Base-by-base conservation (phyloP, 2,329 filamentous ascomycete species). In the Paraphoma sp. region DNA sequence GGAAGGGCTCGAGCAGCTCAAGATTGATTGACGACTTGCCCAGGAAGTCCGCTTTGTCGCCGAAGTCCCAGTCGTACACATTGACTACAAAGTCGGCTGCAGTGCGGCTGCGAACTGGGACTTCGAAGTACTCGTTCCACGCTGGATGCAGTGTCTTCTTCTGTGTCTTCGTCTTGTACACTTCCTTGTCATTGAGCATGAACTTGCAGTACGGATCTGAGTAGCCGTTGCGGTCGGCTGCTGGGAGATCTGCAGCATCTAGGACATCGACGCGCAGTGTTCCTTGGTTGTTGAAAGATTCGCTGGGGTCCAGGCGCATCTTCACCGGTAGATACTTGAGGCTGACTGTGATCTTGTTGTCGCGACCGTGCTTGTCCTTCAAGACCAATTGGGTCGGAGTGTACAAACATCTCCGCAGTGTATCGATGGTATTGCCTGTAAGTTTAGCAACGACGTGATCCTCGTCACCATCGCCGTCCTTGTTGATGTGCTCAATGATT, bases 251-350 rank as follows among this genome's bases (percentile, higher is more conserved):
- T 8, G 86, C 81, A 16, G 89, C 95, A 75, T 97, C 93, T 38
- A 98, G 81, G 16, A 99, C 85, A 69, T 98, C 93, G n/a, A 99
- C 92, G 17, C 93, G 91, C 18, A 99, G 87, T 56, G 88, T 93
- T 57, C 95, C 95, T 87, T 97, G 96, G 79, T 99, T 99, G 86
- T 97, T 98, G 83, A 99, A 97, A 71, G 93, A 97, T 79, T 99
- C 95, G 69, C 89, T 92, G 0, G 95, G 91, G 70, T 99, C 93
- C 47, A 99, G 89, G 54, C 88, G 83, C 95, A 99, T 99, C 80
- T 91, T 88, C 58, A 98, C 88, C 0, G 95, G 95, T 23, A 99
- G 88, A 74, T 97, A 99, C 78, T 96, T 96, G 71, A 97, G 85
- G 80, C 91, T 96, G 72, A 99, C 90, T 65, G 89, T 96, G 73